Evolutionary conservation across 495 filamentous ascomycete genomes (phyloP), one percentile per base, ranked within the genome.

Genomic region (Aspergillus olivimuriae): DNA sequence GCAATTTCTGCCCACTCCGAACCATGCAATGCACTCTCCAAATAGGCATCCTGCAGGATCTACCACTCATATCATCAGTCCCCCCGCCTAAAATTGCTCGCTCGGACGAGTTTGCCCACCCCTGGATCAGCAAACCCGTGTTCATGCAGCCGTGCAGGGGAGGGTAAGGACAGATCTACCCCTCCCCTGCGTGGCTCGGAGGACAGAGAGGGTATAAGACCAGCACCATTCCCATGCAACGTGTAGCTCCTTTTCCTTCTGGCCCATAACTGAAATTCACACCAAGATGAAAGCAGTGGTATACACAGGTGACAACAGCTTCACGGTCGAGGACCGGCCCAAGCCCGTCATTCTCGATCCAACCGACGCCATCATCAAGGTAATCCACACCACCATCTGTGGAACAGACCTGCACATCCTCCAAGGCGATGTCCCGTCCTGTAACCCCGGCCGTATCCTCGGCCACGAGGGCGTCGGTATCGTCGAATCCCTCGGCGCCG

Each of bases 381-480:
- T 92, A 30, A 87, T 86, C 2, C 84, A 86, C 7, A 78, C 67
- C 43, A 88, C 85, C 2, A 78, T 94, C 37, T 92, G 87, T 61
- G 87, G 87, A 1, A 81, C 72, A 34, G 87, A 94, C 53, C 69
- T 91, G 8, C 88, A 91, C 50, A 70, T 91, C 31, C 69, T 83
- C 4, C 82, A 90, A 51, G 77, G 80, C 34, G 53, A 66, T 19
- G 69, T 91, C n/a, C 60, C 89, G 7, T 70, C 87, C 51, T 48
- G 87, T 34, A 65, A 76, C 42, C 77, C 80, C 44, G 86, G 87
- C 31, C 84, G 89, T 57, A 87, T 92, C 46, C 71, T 90, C 1
- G 87, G 87, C 24, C 85, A 94, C 57, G 86, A 91, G 50, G 89
- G 87, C 61, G 85, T 82, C 55, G 86, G 87, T 22, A 64, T 80